Evolutionary conservation across 768 basidiomycete genomes (phyloP).

Genomic region (Termitomyces sp.): DNA sequence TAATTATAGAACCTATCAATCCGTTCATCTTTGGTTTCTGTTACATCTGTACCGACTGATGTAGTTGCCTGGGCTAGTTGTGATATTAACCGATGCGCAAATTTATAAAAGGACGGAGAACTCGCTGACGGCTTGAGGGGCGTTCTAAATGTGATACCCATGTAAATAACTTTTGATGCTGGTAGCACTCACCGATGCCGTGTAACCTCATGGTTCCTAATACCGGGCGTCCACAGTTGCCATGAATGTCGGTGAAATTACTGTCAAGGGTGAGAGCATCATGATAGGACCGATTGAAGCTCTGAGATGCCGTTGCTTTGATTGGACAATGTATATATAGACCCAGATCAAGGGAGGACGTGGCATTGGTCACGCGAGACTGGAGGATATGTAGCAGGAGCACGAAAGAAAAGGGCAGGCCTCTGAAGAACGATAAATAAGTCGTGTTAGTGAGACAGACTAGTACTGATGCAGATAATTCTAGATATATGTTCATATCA

Average conservation of each 20-base stretch:
- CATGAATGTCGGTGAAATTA: not conserved
- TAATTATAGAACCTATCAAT: not conserved
- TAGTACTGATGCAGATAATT: not conserved
- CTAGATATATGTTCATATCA: too few relatives aligned
- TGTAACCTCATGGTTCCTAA: not conserved
- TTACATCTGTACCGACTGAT: not conserved
- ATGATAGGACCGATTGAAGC: not conserved
- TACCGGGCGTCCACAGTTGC: not conserved
- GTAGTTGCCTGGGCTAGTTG: not conserved
- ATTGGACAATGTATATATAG: not conserved
- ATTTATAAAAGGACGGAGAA: not conserved
- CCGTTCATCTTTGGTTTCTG: not conserved
- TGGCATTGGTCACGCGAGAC: not conserved
- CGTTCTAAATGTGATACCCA: not conserved
- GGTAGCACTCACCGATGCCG: not conserved
- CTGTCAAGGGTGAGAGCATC: not conserved
- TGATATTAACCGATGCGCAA: too few relatives aligned
- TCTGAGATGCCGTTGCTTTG: not conserved
- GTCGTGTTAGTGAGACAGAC: not conserved
- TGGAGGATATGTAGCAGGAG: not conserved
- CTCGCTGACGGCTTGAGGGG: not conserved
- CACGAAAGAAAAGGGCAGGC: too few relatives aligned
- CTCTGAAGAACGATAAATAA: not conserved
- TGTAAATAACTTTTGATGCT: not conserved
- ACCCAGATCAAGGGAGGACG: not conserved